These are phyloP conservation scores for Paulownia fortunei DNA, from an alignment of 257 asterid genomes.

Conservation along the genomic window DNA sequence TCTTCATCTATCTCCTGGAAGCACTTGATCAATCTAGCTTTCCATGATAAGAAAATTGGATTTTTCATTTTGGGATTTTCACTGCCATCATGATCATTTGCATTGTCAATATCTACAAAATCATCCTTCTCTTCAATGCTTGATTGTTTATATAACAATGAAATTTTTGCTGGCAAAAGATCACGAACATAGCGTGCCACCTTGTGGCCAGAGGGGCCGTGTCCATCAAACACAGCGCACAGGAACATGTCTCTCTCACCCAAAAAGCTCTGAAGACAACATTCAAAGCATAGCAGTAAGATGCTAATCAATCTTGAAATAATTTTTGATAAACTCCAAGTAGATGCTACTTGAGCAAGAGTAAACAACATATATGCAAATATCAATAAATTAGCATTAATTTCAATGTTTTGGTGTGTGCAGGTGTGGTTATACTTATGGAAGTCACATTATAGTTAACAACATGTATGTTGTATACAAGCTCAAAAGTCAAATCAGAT, in stretches of 20 bases:
- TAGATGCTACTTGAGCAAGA: too few relatives aligned
- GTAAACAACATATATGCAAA: too few relatives aligned
- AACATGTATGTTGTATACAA: too few relatives aligned
- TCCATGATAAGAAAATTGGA: conserved; percentile 59
- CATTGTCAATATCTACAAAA: not conserved
- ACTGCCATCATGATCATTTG: not conserved
- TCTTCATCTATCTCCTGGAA: conserved; percentile 69
- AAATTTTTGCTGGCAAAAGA: conserved; percentile 66
- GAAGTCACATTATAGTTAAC: too few relatives aligned
- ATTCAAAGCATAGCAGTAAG: not conserved
- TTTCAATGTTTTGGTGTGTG: too few relatives aligned
- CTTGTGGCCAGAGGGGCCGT: conserved; percentile 88
- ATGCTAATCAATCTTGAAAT: too few relatives aligned
- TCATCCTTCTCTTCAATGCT: conserved; percentile 10
- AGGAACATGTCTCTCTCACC: conserved; percentile 66
- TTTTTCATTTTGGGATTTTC: conserved; percentile 24
- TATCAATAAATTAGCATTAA: too few relatives aligned
- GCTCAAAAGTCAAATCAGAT: too few relatives aligned
- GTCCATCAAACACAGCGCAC: conserved; percentile 88
- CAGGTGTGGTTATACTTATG: too few relatives aligned
- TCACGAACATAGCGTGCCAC: conserved; percentile 79
- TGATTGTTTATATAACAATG: conserved; percentile 35
- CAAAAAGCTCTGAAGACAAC: conserved; percentile 51
- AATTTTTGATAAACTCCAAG: too few relatives aligned
- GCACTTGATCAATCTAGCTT: conserved; percentile 49